Base-by-base conservation (phyloP, 257 asterid genomes). In the Echites panduratus region DNA sequence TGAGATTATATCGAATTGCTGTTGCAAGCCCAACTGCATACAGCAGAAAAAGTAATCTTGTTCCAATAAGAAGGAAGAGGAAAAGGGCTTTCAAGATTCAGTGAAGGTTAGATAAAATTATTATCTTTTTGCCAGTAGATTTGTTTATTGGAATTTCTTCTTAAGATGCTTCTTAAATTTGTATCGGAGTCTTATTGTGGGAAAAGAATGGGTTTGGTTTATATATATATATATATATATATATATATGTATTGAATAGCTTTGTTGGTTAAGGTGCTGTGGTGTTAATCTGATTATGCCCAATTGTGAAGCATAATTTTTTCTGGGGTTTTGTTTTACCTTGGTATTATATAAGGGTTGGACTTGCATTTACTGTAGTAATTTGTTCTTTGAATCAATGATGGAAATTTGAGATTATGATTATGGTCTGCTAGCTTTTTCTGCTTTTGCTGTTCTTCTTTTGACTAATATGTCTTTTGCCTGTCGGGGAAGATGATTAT, bases 241-340 rank as follows among this genome's bases (percentile, higher is more conserved):
- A n/a, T n/a, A n/a, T n/a, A n/a, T n/a, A n/a, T 3, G 9, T 14
- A 50, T 56, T 61, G 47, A 26, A 17, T 74, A 7, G 22, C 29
- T 65, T 57, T 64, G 61, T 53, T 71, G 14, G n/a, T 56, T 61
- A 67, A 38, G 70, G 35, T 53, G 50, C 63, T 19, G 27, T 45
- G 56, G 71, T 47, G 41, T 27, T 27, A 22, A 68, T 61, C 75
- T 81, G 80, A 78, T 81, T 75, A 32, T 68, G 71, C 68, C 65
- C 62, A 14, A 44, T 44, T 71, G 44, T 32, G 63, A 53, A 66
- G 75, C 54, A 47, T n/a, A 49, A 9, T 76, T 9, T 49, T 52
- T 14, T 38, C 22, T 24, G 35, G 47, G 45, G 54, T 57, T 41
- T 43, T 53, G 53, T 56, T 70, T 70, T 77, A 40, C 17, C 53